Conservation (phyloP, 495 filamentous ascomycete species). For the Podospora pseudocomata region DNA sequence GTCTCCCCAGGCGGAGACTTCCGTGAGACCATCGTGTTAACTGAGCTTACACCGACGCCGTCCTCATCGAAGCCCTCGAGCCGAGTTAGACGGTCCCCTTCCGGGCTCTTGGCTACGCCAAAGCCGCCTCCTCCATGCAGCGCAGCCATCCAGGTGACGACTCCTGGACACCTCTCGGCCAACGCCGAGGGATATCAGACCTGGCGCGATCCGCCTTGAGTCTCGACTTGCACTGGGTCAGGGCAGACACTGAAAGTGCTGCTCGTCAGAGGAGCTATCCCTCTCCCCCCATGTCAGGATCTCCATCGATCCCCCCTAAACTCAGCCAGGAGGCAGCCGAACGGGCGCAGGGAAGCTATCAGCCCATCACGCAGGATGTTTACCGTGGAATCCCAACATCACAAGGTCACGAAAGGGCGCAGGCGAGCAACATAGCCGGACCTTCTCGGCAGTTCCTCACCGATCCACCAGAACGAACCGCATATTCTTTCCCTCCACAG, state of each 20-base stretch:
- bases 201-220: conserved; percentile 55
- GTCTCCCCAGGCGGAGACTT: conserved; percentile 23
- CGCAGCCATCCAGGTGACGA: conserved; percentile 42
- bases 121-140: conserved; percentile 46
- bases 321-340: conserved; percentile 57
- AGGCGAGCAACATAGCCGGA: conserved; percentile 30
- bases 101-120: conserved; percentile 23
- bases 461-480: conserved; percentile 39
- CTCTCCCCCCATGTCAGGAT: conserved; percentile 84
- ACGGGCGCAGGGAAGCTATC: conserved; percentile 52
- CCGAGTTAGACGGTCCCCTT: conserved; percentile 23
- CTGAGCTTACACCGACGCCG: conserved; percentile 16
- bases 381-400: conserved; percentile 42
- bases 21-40: conserved; percentile 19
- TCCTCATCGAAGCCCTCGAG: conserved; percentile 27
- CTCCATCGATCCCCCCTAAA: conserved; percentile 65
- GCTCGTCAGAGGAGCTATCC: conserved; percentile 63
- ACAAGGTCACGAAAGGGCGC: conserved; percentile 40
- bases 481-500: conserved; percentile 39
- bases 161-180: conserved; percentile 52
- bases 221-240: conserved; percentile 65
- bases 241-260: conserved; percentile 64
- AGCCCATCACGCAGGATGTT: conserved; percentile 45
- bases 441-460: conserved; percentile 35
- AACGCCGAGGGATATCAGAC: conserved; percentile 59